A percentile compares a stretch with the other conserved stretches of the same genome.
These are phyloP conservation scores for Spinellus fusiger DNA, from an alignment of 192 early-diverging fungal genomes.

Conservation along the genomic window DNA sequence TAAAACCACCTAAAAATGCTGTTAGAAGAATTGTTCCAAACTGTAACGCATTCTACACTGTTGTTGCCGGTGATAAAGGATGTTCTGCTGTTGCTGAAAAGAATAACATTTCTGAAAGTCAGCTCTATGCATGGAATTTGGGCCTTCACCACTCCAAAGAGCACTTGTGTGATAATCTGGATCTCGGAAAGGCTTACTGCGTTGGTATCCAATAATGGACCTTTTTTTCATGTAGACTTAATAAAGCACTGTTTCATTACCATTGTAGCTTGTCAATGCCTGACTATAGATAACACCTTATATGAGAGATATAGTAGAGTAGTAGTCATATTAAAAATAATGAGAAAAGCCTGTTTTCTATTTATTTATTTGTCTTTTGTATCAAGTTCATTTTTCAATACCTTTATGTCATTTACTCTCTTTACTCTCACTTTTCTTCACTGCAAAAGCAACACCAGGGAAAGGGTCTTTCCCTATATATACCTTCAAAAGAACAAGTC, in stretches of 20 bases:
- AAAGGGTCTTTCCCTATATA: too few relatives aligned
- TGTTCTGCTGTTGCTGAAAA: conserved; percentile 10
- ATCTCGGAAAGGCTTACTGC: conserved; percentile 31
- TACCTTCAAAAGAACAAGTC: too few relatives aligned
- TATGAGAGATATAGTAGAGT: too few relatives aligned
- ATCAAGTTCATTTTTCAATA: too few relatives aligned
- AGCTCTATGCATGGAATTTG: conserved; percentile 30
- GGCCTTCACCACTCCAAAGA: conserved; percentile 21
- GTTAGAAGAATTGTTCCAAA: conserved; percentile 13
- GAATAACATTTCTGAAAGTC: conserved; percentile 4
- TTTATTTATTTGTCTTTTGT: too few relatives aligned
- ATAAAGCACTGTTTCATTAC: neutral
- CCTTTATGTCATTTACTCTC: too few relatives aligned
- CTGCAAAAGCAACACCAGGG: too few relatives aligned
- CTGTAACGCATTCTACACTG: conserved; percentile 23
- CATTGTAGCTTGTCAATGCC: neutral
- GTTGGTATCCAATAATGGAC: conserved; percentile 7
- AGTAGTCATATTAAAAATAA: too few relatives aligned
- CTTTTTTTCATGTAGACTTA: neutral
- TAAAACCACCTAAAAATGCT: conserved; percentile 16
- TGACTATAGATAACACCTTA: too few relatives aligned
- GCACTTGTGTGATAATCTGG: conserved; percentile 30
- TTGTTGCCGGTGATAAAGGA: conserved; percentile 4
- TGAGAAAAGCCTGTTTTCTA: too few relatives aligned
- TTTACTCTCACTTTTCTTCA: too few relatives aligned